A percentile compares a stretch with the other conserved stretches of the same genome.
Evolutionary conservation across 164 flowering plant genomes (phyloP).

Genomic region (Nymphaea thermarum): DNA sequence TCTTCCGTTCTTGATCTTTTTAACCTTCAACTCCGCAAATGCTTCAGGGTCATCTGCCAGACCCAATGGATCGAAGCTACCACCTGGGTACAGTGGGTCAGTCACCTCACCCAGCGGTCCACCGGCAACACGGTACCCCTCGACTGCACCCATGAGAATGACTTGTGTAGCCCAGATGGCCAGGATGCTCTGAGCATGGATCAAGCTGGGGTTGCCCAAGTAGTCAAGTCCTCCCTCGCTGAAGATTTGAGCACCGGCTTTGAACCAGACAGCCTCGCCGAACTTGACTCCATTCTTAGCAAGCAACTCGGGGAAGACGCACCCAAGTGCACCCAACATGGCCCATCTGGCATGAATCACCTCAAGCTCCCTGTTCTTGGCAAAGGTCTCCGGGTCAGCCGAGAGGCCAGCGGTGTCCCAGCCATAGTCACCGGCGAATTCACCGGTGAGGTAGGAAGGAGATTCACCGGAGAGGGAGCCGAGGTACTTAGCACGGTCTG

Average conservation of each 20-base stretch:
- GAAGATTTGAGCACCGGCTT: slow-evolving; percentile 41
- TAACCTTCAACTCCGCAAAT: slow-evolving; percentile 19
- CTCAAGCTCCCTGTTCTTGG: neutral
- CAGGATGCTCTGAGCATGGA: slow-evolving; percentile 37
- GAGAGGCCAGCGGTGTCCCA: slow-evolving; percentile 24
- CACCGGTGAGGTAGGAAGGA: slow-evolving; percentile 38
- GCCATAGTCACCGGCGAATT: slow-evolving; percentile 44
- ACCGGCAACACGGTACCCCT: slow-evolving; percentile 33
- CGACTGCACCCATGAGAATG: slow-evolving; percentile 26
- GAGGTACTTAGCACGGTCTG: no score
- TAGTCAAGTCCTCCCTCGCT: slow-evolving; percentile 43
- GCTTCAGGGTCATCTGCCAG: slow-evolving; percentile 31
- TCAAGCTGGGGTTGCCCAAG: slow-evolving; percentile 40
- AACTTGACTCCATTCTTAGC: slow-evolving; percentile 37
- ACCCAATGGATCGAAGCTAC: slow-evolving; percentile 30
- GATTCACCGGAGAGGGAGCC: slow-evolving; percentile 27
- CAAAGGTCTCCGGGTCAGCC: no score
- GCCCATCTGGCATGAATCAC: slow-evolving; percentile 20
- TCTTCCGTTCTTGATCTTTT: slow-evolving; percentile 30
- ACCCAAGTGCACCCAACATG: slow-evolving; percentile 31
- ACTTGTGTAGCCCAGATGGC: slow-evolving; percentile 32
- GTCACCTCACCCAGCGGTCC: slow-evolving; percentile 30
- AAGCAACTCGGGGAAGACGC: slow-evolving; percentile 32
- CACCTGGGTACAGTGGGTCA: slow-evolving; percentile 31
- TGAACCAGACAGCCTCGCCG: slow-evolving; percentile 44